Percentiles rank a stretch among this genome's conserved stretches.
Conservation (phyloP, 2,329 filamentous ascomycete species). For the Penicillium sp. region DNA sequence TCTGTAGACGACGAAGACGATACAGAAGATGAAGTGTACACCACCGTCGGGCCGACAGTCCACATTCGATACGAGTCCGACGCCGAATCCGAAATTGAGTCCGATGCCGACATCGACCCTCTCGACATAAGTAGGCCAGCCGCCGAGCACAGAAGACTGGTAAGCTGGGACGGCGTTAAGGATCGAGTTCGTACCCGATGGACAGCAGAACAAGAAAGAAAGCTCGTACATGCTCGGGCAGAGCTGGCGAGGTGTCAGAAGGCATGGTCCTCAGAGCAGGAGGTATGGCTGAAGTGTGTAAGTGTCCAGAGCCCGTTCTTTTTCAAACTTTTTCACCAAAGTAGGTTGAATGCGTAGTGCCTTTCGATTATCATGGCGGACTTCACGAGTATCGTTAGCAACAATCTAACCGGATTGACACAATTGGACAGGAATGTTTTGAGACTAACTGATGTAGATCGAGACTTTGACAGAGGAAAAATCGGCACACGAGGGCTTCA, state of each 20-base stretch:
- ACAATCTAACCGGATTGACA: background rate
- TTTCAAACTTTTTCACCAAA: background rate
- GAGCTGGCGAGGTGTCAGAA: conserved; percentile 41
- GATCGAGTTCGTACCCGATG: conserved; percentile 32
- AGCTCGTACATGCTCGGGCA: conserved; percentile 32
- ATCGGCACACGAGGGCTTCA: conserved; percentile 37
- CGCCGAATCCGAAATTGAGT: background rate
- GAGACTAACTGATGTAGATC: conserved; percentile 28
- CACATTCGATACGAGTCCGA: conserved; percentile 11
- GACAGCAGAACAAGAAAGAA: conserved; percentile 35
- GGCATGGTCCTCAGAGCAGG: conserved; percentile 43
- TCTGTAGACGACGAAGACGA: conserved; percentile 2
- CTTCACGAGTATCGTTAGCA: background rate
- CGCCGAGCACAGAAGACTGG: conserved; percentile 21
- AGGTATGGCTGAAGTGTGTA: conserved; percentile 41
- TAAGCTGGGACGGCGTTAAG: conserved; percentile 38
- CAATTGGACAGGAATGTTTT: background rate
- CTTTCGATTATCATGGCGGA: background rate
- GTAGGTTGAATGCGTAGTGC: background rate
- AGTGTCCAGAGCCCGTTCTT: conserved; percentile 20
- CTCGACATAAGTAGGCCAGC: background rate
- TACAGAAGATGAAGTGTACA: conserved; percentile 6
- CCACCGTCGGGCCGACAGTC: background rate
- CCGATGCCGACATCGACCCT: background rate
- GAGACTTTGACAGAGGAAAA: conserved; percentile 39